Conservation (phyloP, 2,329 filamentous ascomycete species). For the Conoideocrella luteorostrata region DNA sequence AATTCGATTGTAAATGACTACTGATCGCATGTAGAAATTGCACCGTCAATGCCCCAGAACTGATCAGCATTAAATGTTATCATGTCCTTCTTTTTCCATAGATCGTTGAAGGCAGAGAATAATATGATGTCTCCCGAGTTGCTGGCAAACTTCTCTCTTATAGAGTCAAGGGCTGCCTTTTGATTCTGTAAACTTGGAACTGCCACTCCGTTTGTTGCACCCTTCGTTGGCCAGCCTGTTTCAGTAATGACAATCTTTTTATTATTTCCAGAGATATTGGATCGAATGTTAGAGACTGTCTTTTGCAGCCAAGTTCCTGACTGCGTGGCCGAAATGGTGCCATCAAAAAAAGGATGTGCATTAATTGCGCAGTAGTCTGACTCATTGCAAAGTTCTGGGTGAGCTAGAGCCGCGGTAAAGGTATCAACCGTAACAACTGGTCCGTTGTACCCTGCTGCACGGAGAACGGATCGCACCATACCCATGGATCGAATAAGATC, state of each 20-base stretch:
- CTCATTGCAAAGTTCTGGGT: slow-evolving; percentile 63
- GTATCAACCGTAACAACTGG: slow-evolving; percentile 78
- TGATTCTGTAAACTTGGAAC: slow-evolving; percentile 65
- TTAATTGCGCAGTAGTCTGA: slow-evolving; percentile 80
- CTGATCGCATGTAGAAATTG: slow-evolving; percentile 16
- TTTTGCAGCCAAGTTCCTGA: slow-evolving; percentile 62
- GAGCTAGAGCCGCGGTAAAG: slow-evolving; percentile 57
- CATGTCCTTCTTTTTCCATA: slow-evolving; percentile 64
- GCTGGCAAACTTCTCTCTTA: slow-evolving; percentile 52
- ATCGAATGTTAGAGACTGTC: slow-evolving; percentile 41
- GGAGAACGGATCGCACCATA: slow-evolving; percentile 51
- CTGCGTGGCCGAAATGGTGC: slow-evolving; percentile 47
- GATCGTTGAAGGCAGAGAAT: slow-evolving; percentile 73
- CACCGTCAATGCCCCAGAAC: slow-evolving; percentile 63
- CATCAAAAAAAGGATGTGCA: slow-evolving; percentile 78
- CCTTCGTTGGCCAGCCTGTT: slow-evolving; percentile 75
- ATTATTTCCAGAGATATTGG: slow-evolving; percentile 50
- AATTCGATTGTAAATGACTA: no score
- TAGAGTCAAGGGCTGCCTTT: slow-evolving; percentile 54
- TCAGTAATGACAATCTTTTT: slow-evolving; percentile 72
- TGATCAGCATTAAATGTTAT: slow-evolving; percentile 65
- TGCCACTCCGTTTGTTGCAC: slow-evolving; percentile 58
- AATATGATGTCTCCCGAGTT: slow-evolving; percentile 53
- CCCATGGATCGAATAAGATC: slow-evolving; percentile 53
- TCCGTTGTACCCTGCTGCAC: slow-evolving; percentile 59